Evolutionary conservation across 106 monocot genomes (phyloP), one percentile per base, ranked within the genome.

Genomic region (Gastrodia elata): DNA sequence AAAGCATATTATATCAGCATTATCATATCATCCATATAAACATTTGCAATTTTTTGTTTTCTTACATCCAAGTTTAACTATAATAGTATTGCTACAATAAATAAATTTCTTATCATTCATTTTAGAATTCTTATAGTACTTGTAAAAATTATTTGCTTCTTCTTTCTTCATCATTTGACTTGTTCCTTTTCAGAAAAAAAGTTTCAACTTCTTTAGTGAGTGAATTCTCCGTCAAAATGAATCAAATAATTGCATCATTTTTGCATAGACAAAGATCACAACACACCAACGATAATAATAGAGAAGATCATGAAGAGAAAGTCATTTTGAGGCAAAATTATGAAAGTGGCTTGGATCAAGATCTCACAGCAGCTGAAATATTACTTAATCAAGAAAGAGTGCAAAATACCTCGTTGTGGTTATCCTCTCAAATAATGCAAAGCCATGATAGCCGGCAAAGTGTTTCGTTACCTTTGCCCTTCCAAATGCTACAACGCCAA

Each of bases 121-220:
- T 46, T 46, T 15, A 46, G 46, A 11, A 15, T 46, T 46, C 46
- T 46, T 46, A 46, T 46, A 0, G 46, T 2, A 46, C 46, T 46
- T 18, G 16, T 46, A 46, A 46, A 18, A 18, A n/a, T n/a, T n/a
- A n/a, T n/a, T n/a, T n/a, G n/a, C n/a, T n/a, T n/a, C n/a, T n/a
- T n/a, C 46, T 15, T 15, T 46, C 46, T 46, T n/a, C n/a, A 20
- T 64, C 30, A 8, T 26, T 67, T 20, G 37, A 18, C 67, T 67
- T 20, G 10, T 68, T 38, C 38, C 11, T 68, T 0, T 86, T 68
- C 84, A 90, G 89, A 64, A 86, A 71, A 73, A 79, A 46, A 41
- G 89, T 90, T 43, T 81, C 89, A 22, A 81, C 74, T 33, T 83
- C 86, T 22, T 86, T 89, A 64, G 71, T 72, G 4, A 82, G 89